phyloP scores from a whole-genome alignment of 495 filamentous ascomycete genomes.

The Penicilliopsis zonata region DNA sequence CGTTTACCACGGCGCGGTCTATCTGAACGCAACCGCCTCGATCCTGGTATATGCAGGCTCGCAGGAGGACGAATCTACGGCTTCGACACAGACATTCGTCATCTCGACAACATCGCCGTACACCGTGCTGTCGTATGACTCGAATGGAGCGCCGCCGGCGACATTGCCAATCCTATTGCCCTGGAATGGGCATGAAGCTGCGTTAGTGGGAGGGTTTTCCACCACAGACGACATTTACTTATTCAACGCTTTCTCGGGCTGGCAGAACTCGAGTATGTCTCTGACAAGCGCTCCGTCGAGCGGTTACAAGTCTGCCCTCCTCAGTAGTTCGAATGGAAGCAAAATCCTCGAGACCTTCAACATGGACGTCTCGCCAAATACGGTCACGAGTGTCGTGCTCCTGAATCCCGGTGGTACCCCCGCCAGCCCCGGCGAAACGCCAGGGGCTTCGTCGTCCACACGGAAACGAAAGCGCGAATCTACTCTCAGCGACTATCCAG shows the following conservation, averaged over 20 bases:
- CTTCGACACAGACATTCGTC: slow-evolving; percentile 65
- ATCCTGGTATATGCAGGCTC: slow-evolving; percentile 77
- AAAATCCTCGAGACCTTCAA: slow-evolving; percentile 78
- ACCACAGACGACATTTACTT: slow-evolving; percentile 54
- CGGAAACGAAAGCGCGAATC: slow-evolving; percentile 33
- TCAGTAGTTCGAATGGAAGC: slow-evolving; percentile 63
- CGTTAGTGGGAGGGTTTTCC: slow-evolving; percentile 63
- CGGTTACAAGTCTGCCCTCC: slow-evolving; percentile 48
- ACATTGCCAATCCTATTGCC: slow-evolving; percentile 59
- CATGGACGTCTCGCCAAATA: slow-evolving; percentile 64
- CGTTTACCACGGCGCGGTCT: slow-evolving; percentile 62
- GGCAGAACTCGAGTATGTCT: slow-evolving; percentile 49
- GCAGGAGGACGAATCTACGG: slow-evolving; percentile 36
- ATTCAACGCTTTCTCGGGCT: slow-evolving; percentile 44
- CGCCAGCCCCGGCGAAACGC: slow-evolving; percentile 18
- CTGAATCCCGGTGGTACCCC: slow-evolving; percentile 33
- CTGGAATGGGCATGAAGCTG: slow-evolving; percentile 61
- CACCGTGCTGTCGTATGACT: slow-evolving; percentile 34
- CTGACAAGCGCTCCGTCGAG: slow-evolving; percentile 46
- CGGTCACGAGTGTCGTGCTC: slow-evolving; percentile 54
- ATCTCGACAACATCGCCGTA: slow-evolving; percentile 53
- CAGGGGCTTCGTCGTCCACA: slow-evolving; percentile 18
- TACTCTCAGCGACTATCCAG: slow-evolving; percentile 53
- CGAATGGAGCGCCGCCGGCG: slow-evolving; percentile 46
- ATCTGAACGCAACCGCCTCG: slow-evolving; percentile 53